Evolutionary conservation across 2,329 filamentous ascomycete species (phyloP), one percentile per base, ranked within the genome.

Genomic region (Fusarium devonianum): DNA sequence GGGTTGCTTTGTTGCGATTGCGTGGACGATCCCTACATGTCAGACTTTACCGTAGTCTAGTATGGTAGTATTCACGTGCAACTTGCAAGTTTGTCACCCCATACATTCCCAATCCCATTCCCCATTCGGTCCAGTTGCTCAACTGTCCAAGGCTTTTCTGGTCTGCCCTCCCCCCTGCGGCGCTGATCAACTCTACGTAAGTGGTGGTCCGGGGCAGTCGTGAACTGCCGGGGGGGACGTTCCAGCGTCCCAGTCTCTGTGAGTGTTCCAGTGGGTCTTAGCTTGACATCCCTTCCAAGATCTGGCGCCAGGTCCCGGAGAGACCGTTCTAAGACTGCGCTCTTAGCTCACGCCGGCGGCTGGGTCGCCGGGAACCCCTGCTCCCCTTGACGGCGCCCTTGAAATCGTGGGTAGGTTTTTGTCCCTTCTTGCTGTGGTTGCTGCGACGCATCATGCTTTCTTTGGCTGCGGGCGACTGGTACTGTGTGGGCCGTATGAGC

Each of bases 121-220:
- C 33, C 33, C 37, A 28, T 34, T 32, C 29, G 33, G 29, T 35
- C 36, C 41, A 41, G 47, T 48, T 46, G 49, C 39, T 52, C 48
- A 47, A 44, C 47, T 40, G 38, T 29, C 26, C 42, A 39, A 43
- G 26, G 49, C 29, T 46, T n/a, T n/a, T 26, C 23, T 5, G 8
- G 23, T 12, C 46, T 36, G 35, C 28, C 32, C 35, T 44, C 37
- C 42, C 60, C 59, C 60, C 60, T 62, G 60, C 44, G 35, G 44
- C 34, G 60, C 60, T 62, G 60, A 62, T 51, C 30, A 54, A 39
- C 55, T 37, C 53, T 62, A 61, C 60, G 59, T 62, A 62, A 62
- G 60, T 23, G 49, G 58, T 62, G 39, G 58, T 59, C 58, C 22
- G 48, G 58, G 56, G 57, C 35, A 50, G 42, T 42, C 46, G 23